Evolutionary conservation across 768 basidiomycete species (phyloP).

Genomic region (Amanita pseudoporphyria): DNA sequence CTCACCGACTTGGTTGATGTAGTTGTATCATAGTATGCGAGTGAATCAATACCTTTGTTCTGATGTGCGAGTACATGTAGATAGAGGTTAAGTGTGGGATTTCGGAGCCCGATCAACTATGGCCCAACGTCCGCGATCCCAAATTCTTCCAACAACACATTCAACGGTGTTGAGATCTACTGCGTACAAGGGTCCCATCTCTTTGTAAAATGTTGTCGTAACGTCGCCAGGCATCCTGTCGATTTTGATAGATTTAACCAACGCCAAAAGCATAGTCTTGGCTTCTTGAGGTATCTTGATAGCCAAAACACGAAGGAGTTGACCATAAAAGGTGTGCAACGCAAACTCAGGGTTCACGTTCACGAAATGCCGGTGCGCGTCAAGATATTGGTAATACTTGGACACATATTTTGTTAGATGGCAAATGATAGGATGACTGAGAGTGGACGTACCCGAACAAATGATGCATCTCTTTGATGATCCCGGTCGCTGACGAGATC

Average conservation of each 20-base stretch:
- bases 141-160: slow-evolving; percentile 18
- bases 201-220: slow-evolving; percentile 15
- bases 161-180: slow-evolving; percentile 19
- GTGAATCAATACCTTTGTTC: not conserved
- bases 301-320: slow-evolving; percentile 21
- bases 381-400: slow-evolving; percentile 24
- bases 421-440: slow-evolving; percentile 2
- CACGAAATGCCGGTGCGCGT: slow-evolving; percentile 14
- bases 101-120: slow-evolving; percentile 17
- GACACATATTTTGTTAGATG: slow-evolving; percentile 1
- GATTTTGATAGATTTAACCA: slow-evolving; percentile 7
- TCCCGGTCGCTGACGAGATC: slow-evolving; percentile 8
- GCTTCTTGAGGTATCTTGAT: slow-evolving; percentile 14
- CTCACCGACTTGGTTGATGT: slow-evolving; percentile 1
- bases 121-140: slow-evolving; percentile 14
- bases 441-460: slow-evolving; percentile 20
- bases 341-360: slow-evolving; percentile 8
- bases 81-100: slow-evolving; percentile 3
- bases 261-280: not conserved
- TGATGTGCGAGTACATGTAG: not conserved
- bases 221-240: slow-evolving; percentile 16
- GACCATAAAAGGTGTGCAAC: slow-evolving; percentile 21
- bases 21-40: not conserved
- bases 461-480: slow-evolving; percentile 21
- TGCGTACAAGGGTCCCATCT: slow-evolving; percentile 12